Conservation (phyloP, 1,284 basidiomycete species). For the Bondarzewia mesenterica region DNA sequence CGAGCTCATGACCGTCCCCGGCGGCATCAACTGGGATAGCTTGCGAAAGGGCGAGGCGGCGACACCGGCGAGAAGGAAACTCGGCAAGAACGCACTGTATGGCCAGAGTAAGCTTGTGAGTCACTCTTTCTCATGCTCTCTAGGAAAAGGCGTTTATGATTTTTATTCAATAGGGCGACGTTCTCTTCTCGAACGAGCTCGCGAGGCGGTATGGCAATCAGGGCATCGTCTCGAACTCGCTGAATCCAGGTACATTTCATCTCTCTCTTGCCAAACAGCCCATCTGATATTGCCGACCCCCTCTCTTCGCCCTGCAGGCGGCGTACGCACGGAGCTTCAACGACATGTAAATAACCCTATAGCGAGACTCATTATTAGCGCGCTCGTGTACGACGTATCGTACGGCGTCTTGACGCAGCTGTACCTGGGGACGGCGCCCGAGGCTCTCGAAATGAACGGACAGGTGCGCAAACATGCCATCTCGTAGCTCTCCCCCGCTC, state of each 20-base stretch:
- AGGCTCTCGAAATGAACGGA: slow-evolving; percentile 7
- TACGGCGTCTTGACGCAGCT: slow-evolving; percentile 14
- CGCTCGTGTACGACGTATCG: not conserved
- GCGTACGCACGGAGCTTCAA: slow-evolving; percentile 1
- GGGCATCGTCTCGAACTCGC: slow-evolving; percentile 28
- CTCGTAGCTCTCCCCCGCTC: not conserved
- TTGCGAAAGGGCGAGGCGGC: slow-evolving; percentile 1
- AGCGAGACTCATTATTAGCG: not conserved
- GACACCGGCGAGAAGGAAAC: slow-evolving; percentile 16
- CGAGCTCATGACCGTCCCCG: not conserved
- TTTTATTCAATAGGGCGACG: slow-evolving; percentile 24
- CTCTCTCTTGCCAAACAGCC: not conserved
- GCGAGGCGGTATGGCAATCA: slow-evolving; percentile 21
- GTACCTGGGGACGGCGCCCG: slow-evolving; percentile 13
- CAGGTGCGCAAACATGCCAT: slow-evolving; percentile 2
- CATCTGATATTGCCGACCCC: not conserved
- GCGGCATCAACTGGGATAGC: slow-evolving; percentile 7
- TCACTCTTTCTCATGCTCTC: not conserved
- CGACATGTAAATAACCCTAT: not conserved
- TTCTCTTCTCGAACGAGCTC: slow-evolving; percentile 28
- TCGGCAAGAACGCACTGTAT: slow-evolving; percentile 25
- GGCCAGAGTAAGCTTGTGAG: slow-evolving; percentile 35
- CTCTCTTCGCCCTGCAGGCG: not conserved
- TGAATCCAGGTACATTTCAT: slow-evolving; percentile 27
- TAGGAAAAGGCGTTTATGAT: not conserved